Conservation (phyloP, 495 filamentous ascomycete species). For the Patellaria atrata region DNA sequence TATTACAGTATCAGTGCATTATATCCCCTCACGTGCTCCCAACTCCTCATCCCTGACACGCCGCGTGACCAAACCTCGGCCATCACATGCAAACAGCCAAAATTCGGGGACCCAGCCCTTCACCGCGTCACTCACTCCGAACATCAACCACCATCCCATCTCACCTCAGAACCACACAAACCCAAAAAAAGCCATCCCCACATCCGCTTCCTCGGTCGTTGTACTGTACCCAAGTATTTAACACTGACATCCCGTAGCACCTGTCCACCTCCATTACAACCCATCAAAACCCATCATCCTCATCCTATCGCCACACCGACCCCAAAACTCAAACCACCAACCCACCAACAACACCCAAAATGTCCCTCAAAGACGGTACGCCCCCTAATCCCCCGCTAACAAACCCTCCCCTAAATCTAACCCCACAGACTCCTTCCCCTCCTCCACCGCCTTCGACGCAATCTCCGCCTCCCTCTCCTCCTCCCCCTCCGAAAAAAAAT, state of each 20-base stretch:
- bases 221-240: background rate
- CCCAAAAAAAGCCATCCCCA: too few relatives aligned
- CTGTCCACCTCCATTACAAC: background rate
- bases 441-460: slow-evolving; percentile 78
- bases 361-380: slow-evolving; percentile 75
- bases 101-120: too few relatives aligned
- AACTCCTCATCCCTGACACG: background rate
- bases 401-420: slow-evolving; percentile 3
- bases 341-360: slow-evolving; percentile 28
- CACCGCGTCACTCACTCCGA: too few relatives aligned
- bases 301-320: too few relatives aligned
- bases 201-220: background rate
- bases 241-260: background rate
- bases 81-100: slow-evolving; percentile 5
- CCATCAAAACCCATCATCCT: slow-evolving; percentile 1
- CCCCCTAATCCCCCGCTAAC: slow-evolving; percentile 6
- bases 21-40: slow-evolving; percentile 6
- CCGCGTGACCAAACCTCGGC: background rate
- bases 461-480: slow-evolving; percentile 62
- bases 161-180: slow-evolving; percentile 1
- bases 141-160: slow-evolving; percentile 2
- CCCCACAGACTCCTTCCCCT: slow-evolving; percentile 63
- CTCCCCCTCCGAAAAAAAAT: slow-evolving; percentile 61
- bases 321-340: background rate
- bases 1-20: too few relatives aligned